These are phyloP conservation scores for Litsea cubeba DNA, from an alignment of 164 flowering plant species.

Conservation along the genomic window DNA sequence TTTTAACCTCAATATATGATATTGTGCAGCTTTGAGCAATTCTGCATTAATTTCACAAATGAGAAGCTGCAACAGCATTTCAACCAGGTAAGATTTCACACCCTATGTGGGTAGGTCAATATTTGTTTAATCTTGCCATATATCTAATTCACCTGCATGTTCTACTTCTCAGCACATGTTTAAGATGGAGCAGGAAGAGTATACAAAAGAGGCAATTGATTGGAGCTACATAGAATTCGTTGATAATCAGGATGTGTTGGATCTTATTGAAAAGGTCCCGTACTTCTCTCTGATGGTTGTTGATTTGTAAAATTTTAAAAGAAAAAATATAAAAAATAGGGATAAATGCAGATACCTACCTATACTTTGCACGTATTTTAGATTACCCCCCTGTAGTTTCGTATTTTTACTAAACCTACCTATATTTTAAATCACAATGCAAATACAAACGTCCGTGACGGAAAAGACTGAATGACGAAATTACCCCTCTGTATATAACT, in stretches of 20 bases:
- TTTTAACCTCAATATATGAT: background rate
- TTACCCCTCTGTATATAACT: no score
- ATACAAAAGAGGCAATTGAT: slow-evolving; percentile 93
- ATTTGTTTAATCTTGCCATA: no score
- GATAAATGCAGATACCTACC: no score
- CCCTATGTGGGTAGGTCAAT: background rate
- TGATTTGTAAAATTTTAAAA: no score
- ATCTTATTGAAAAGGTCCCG: slow-evolving; percentile 93
- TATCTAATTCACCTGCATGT: background rate
- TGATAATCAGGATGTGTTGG: slow-evolving; percentile 92
- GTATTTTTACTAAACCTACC: no score
- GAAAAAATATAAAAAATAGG: no score
- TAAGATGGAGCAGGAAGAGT: slow-evolving; percentile 99
- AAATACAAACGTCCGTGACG: no score
- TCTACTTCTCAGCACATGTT: slow-evolving; percentile 74
- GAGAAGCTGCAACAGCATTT: slow-evolving; percentile 99
- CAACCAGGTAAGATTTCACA: slow-evolving; percentile 64
- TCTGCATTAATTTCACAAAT: slow-evolving; percentile 97
- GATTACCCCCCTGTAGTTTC: no score
- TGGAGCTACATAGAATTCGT: slow-evolving; percentile 99
- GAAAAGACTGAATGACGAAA: no score
- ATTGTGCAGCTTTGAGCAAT: slow-evolving; percentile 89
- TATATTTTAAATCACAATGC: no score
- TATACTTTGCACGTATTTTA: no score
- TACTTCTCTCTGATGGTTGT: background rate